Percentiles rank a stretch among this genome's conserved stretches.
Evolutionary conservation across 257 asterid species (phyloP).

Genomic region (Prunella vulgaris): DNA sequence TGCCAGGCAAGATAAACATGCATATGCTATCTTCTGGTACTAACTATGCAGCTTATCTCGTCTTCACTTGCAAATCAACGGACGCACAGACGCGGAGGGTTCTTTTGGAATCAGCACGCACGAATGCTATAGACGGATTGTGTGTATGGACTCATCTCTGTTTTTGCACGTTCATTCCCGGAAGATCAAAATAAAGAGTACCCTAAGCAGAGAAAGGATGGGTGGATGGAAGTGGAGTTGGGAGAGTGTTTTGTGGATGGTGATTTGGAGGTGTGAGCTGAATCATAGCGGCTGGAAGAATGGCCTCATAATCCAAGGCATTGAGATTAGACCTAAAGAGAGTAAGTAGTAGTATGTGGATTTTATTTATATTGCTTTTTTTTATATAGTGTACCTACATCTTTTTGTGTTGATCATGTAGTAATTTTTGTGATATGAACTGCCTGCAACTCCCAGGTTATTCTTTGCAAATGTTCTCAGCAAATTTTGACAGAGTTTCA

Average conservation of each 20-base stretch:
- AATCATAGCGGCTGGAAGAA: constrained; percentile 57
- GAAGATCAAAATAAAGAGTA: constrained; percentile 10
- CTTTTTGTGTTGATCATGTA: too few species aligned
- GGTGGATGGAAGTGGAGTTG: constrained; percentile 77
- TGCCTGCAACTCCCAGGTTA: too few species aligned
- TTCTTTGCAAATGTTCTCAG: too few species aligned
- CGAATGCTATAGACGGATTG: constrained; percentile 23
- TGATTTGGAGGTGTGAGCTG: constrained; percentile 59
- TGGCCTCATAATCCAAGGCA: constrained; percentile 70
- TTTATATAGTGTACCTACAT: too few species aligned
- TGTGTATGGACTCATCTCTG: constrained; percentile 53
- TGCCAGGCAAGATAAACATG: constrained; percentile 41
- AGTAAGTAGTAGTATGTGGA: background rate
- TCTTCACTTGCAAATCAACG: constrained; percentile 39
- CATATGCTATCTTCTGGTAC: constrained; percentile 52
- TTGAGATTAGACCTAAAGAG: constrained; percentile 72
- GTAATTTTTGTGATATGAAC: too few species aligned
- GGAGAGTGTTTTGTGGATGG: constrained; percentile 56
- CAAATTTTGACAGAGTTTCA: too few species aligned
- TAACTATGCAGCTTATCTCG: constrained; percentile 66
- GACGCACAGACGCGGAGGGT: constrained; percentile 45
- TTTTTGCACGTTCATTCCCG: too few species aligned
- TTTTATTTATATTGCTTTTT: too few species aligned
- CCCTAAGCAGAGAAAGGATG: constrained; percentile 51
- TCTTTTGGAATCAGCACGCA: constrained; percentile 36